Base-by-base conservation (phyloP, 306 rosid species). In the Castanopsis chinensis region DNA sequence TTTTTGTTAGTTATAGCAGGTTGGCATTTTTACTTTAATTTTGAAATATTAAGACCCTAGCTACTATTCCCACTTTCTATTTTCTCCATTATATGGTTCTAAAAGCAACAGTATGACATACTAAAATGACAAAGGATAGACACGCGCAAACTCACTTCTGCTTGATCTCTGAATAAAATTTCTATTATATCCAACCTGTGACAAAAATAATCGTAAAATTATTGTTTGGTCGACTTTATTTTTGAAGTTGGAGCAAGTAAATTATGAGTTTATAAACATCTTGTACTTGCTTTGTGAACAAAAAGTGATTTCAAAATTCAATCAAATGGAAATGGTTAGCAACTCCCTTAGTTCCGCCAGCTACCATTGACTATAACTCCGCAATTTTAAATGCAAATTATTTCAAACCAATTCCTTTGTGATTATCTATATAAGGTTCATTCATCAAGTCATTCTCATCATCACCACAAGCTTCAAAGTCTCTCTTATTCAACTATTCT, bases 321-420 rank as follows among this genome's bases (percentile, higher is more conserved):
- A 23, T 59, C 6, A 59, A 75, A 77, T 60, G 71, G 77, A 73
- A 45, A 65, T 73, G 72, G 43, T 69, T 49, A 83, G 76, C 87
- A 67, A 86, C 87, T 83, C 78, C 87, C 6, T 64, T 77, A 69
- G 76, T 83, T 75, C 79, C 30, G 56, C 61, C 28, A 7, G 9
- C 65, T 12, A 30, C 68, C 11, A n/a, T 43, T 49, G 53, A 49
- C 53, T 49, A 13, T 49, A 11, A 49, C 53, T 49, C 11, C 15
- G 12, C 17, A 49, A 49, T 49, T 49, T 12, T 49, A 49, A 49
- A 74, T 37, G 54, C 68, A 25, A 73, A 56, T 70, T 18, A 10
- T 33, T 13, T 45, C 55, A 53, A 21, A 21, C 45, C 54, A 14
- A 82, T 52, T 52, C 43, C 71, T 35, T n/a, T 35, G 72, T 35